Evolutionary conservation across 768 basidiomycete species (phyloP), one percentile per base, ranked within the genome.

Genomic region (Clitopilus passeckerianus): DNA sequence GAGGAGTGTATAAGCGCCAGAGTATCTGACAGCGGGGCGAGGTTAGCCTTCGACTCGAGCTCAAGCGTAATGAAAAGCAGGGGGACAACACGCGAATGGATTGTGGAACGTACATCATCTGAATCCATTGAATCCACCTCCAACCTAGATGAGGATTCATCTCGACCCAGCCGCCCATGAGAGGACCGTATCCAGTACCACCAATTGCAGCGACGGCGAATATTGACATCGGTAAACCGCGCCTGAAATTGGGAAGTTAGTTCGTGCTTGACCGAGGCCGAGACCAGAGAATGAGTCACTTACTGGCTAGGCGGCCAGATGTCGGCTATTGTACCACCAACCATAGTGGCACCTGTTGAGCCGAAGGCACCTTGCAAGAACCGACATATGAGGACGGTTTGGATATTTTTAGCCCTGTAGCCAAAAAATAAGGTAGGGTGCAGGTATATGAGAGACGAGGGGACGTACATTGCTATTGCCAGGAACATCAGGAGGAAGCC

Each of bases 101-200:
- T 14, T 15, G 12, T 2, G 12, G 10, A 5, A 71, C 75, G 1
- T 53, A 85, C 86, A 87, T 89, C 65, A 85, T 75, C 62, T 86
- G 84, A 8, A 91, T 80, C 91, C 90, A 93, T 65, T 91, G 85
- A 23, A 95, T 90, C 90, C 91, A 93, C 24, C 90, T 76, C 90
- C 91, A 93, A 61, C 78, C 77, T 1, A 92, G 68, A 18, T 72
- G 72, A 0, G 74, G 66, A 60, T 84, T 81, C 61, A 81, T 77
- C 65, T 90, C 87, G 20, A 90, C 77, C 84, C 85, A 90, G 14
- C 86, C 86, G 22, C 84, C 83, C 2, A 80, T 67, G 0, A 89
- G 67, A 0, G 90, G 86, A 2, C 85, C 91, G 0, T 91, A 34
- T 0, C 85, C 89, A 0, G 81, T 83, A 0, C 84, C 86, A 1